These are phyloP conservation scores for Diplodia seriata DNA, from an alignment of 2,329 filamentous ascomycete species.

Conservation along the genomic window DNA sequence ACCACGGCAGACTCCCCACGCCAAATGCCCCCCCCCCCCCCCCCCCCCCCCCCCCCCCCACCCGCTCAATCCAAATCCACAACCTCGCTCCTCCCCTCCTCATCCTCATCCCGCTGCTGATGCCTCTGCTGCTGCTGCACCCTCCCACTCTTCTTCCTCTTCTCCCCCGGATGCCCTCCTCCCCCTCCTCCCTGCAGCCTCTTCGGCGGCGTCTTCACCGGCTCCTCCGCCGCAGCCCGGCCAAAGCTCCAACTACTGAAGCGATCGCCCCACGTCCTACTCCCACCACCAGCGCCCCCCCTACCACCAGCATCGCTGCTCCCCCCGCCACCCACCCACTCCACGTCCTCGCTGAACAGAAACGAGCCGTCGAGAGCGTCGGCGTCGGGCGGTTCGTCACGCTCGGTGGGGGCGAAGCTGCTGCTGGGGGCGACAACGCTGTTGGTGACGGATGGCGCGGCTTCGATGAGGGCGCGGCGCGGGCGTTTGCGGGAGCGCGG, in stretches of 20 bases:
- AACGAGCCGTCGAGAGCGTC: conserved; percentile 1
- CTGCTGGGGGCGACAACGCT: not conserved
- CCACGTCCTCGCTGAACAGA: conserved; percentile 23
- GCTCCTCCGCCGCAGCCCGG: conserved; percentile 17
- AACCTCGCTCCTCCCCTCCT: not conserved
- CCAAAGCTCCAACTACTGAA: conserved; percentile 31
- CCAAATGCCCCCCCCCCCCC: not conserved
- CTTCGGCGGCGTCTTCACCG: conserved; percentile 33
- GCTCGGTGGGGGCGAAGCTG: not conserved
- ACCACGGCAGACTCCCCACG: not conserved
- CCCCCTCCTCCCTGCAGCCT: not conserved
- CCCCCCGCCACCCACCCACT: not conserved
- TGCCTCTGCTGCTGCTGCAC: not conserved
- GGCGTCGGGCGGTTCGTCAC: not conserved
- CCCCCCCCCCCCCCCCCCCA: too few species aligned
- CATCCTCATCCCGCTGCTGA: not conserved
- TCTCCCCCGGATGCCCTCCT: too few species aligned
- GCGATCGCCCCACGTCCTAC: conserved; percentile 30
- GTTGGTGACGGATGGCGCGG: not conserved
- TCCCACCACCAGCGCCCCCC: not conserved
- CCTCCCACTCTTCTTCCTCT: not conserved
- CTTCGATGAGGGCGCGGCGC: conserved; percentile 26
- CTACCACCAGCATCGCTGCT: not conserved
- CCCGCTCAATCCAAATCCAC: conserved; percentile 12
- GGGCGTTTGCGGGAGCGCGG: conserved; percentile 16